Evolutionary conservation across 2,329 filamentous ascomycete genomes (phyloP), one percentile per base, ranked within the genome.

Genomic region (Fusarium caatingaense): DNA sequence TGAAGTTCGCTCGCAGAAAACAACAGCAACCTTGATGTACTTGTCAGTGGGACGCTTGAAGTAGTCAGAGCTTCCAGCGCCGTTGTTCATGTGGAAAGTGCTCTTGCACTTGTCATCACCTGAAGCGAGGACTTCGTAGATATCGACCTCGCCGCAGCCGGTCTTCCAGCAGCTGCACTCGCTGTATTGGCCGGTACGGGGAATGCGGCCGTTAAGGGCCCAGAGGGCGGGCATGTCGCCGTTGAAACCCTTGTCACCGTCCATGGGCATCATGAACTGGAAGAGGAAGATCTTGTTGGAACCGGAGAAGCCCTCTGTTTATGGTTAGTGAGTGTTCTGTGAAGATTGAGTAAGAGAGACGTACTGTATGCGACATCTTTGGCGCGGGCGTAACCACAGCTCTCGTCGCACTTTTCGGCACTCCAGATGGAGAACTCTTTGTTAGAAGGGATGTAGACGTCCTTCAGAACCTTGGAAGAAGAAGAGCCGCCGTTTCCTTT

Each of bases 201-300:
- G 88, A 66, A 94, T 92, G 64, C 88, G 85, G 20, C 88, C 89
- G 80, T 94, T 94, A 64, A 94, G 86, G 51, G 91, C 82, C 92
- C 92, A 94, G 78, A 91, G 86, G 44, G 92, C 89, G 11, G 92
- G 91, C 86, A 92, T 92, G 79, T 94, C 88, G 44, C 78, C 82
- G 75, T 89, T 87, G 73, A 83, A 83, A 60, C 82, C 82, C n/a
- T 77, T 80, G 55, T 82, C 77, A 65, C 85, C 86, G 60, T 87
- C 86, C 49, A 85, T 76, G 11, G 91, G 91, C 92, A 94, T 94
- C 58, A 83, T 83, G 78, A 94, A 92, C 73, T 93, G 87, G 72
- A 92, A 86, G 68, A 94, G 84, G 82, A 94, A 93, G 56, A 91
- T 84, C 82, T 93, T 93, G 74, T 89, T 86, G 30, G 86, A 83